Percentiles rank a stretch among this genome's conserved stretches.
Conservation (phyloP, 2,329 filamentous ascomycete species). For the Pseudogymnoascus sp. region DNA sequence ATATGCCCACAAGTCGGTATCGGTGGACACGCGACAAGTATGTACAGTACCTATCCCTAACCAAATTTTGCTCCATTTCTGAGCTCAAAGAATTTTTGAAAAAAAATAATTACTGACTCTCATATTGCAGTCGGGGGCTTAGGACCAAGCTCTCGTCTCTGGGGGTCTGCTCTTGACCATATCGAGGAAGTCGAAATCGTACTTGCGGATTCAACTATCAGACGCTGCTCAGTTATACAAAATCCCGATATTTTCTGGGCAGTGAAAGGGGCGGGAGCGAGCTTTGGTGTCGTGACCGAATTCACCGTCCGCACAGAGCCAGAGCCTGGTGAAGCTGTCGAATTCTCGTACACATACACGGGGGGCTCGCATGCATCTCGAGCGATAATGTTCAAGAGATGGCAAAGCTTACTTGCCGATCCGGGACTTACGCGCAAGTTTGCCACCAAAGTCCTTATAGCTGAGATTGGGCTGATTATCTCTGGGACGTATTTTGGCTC, state of each 20-base stretch:
- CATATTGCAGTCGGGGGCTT: slow-evolving; percentile 33
- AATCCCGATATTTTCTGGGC: slow-evolving; percentile 29
- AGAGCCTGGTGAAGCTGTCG: slow-evolving; percentile 47
- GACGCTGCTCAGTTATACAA: slow-evolving; percentile 22
- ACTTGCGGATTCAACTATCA: slow-evolving; percentile 27
- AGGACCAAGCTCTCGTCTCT: slow-evolving; percentile 38
- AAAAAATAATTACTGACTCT: slow-evolving; percentile 27
- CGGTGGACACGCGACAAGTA: slow-evolving; percentile 48
- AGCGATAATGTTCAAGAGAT: slow-evolving; percentile 44
- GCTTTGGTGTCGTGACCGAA: slow-evolving; percentile 31
- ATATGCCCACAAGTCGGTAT: slow-evolving; percentile 53
- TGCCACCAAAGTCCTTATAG: slow-evolving; percentile 48
- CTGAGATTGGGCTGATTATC: slow-evolving; percentile 48
- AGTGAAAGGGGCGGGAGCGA: slow-evolving; percentile 29
- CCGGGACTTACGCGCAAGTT: slow-evolving; percentile 51
- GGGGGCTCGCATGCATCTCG: slow-evolving; percentile 42
- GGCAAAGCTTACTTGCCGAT: slow-evolving; percentile 51
- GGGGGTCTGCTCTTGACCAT: slow-evolving; percentile 45
- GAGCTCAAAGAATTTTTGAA: too few species aligned
- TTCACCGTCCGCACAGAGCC: slow-evolving; percentile 41
- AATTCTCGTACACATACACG: slow-evolving; percentile 51
- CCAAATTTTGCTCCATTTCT: too few species aligned
- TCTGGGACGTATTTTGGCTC: slow-evolving; percentile 57
- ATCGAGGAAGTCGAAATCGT: slow-evolving; percentile 42
- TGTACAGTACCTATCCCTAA: slow-evolving; percentile 37